Base-by-base conservation (phyloP, 176 grass and related monocot genomes). In the Eragrostis nindensis region DNA sequence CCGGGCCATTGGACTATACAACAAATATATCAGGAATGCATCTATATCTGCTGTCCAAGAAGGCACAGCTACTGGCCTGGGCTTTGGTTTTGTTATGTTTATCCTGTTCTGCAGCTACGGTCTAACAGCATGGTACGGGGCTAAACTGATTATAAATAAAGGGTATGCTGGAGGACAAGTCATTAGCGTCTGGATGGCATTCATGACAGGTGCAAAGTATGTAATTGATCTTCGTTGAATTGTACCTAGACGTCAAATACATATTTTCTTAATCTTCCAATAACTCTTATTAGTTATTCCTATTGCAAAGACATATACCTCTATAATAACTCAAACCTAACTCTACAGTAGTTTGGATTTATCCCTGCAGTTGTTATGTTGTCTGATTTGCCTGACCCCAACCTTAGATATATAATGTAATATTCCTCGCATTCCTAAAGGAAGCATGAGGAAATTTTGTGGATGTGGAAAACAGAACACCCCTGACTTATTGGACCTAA, bases 141-240 rank as follows among this genome's bases (percentile, higher is more conserved):
- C 67, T 38, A 62, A 81, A 70, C 36, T 81, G 54, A 61, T 32
- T 36, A 32, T 72, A 17, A 10, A 30, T 46, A 72, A 61, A 81
- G 79, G 68, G 62, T 81, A 81, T 60, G 53, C 10, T 11, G 79
- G 79, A 71, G 79, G 79, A 15, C 26, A 81, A 24, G 41, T 62
- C 32, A 27, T 81, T 26, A 71, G 26, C 6, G 21, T 81, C 25
- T 18, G 69, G 56, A 71, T 81, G 55, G 42, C 79, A 62, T 49
- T 81, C 27, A 49, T 72, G 27, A 49, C 25, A 24, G 79, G 79
- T 22, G 79, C 67, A 71, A 48, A 3, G 79, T 81, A 3, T 62
- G 80, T 59, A 30, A 75, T 75, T 53, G 11, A 25, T 16, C n/a
- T 16, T 59, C 30, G 24, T 42, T 42, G 6, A 42, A 10, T 73